phyloP scores from a whole-genome alignment of 2,329 filamentous ascomycete species.

The Trichothecium roseum region DNA sequence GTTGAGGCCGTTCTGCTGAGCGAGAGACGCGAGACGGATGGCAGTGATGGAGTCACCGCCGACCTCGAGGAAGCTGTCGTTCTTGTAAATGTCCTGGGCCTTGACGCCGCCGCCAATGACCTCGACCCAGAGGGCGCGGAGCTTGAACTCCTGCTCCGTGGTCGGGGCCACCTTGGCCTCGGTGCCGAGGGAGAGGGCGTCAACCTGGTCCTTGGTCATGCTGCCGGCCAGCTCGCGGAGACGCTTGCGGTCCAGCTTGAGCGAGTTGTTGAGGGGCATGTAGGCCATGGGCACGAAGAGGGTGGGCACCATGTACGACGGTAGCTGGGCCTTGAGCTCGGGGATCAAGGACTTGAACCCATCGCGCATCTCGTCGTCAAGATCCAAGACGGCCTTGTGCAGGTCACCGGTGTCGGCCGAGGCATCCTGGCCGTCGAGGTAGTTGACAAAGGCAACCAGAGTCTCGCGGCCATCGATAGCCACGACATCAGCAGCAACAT shows the following conservation, averaged over 20 bases:
- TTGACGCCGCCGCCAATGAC: constrained; percentile 25
- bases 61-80: constrained; percentile 49
- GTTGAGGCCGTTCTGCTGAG: not conserved
- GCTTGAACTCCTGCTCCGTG: constrained; percentile 18
- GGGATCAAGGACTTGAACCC: not conserved
- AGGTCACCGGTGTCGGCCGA: constrained; percentile 2
- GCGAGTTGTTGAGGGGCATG: constrained; percentile 8
- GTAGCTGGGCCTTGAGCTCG: constrained; percentile 2
- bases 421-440: not conserved
- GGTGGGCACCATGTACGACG: constrained; percentile 8
- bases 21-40: constrained; percentile 22
- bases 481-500: constrained; percentile 6
- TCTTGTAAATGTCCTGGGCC: constrained; percentile 36
- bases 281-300: constrained; percentile 4
- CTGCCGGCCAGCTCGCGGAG: not conserved
- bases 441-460: not conserved
- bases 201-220: not conserved
- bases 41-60: constrained; percentile 50
- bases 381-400: not conserved
- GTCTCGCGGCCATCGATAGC: not conserved
- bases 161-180: constrained; percentile 1
- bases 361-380: not conserved
- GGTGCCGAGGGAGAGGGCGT: not conserved
- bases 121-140: constrained; percentile 37
- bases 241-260: constrained; percentile 7